Conservation (phyloP, 208 protist genomes). For the Leishmania arabica region DNA sequence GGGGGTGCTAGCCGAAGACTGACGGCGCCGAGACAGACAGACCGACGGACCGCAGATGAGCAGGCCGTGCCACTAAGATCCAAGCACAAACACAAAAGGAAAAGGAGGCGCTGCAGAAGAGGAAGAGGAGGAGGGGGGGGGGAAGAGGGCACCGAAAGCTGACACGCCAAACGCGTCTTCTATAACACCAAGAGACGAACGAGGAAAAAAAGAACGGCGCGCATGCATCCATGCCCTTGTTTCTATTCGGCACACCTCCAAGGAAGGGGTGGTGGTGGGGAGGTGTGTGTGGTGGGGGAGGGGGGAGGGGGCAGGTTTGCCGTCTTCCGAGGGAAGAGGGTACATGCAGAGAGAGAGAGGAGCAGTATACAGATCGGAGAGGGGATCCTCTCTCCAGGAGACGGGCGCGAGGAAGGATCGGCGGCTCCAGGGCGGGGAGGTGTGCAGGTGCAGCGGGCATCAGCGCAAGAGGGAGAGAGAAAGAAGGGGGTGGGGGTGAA, state of each 20-base stretch:
- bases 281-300: no score
- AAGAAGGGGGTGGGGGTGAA: not conserved
- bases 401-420: not conserved
- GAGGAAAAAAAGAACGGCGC: not conserved
- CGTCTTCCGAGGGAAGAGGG: not conserved
- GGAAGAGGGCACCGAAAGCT: not conserved
- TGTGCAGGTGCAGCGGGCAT: not conserved
- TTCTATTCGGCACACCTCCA: not conserved
- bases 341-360: not conserved
- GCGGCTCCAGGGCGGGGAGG: not conserved
- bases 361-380: not conserved
- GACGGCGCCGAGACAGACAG: not conserved
- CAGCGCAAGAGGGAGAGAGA: not conserved
- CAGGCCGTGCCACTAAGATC: not conserved
- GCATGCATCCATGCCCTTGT: not conserved
- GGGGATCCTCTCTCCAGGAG: not conserved
- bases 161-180: not conserved
- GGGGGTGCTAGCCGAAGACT: not conserved
- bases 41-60: not conserved
- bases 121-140: no score
- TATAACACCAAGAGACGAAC: not conserved
- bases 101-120: not conserved
- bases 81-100: not conserved
- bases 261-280: no score
- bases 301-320: not conserved